These are phyloP conservation scores for Curvularia lunata DNA, from an alignment of 2,329 filamentous ascomycete species.

Conservation along the genomic window DNA sequence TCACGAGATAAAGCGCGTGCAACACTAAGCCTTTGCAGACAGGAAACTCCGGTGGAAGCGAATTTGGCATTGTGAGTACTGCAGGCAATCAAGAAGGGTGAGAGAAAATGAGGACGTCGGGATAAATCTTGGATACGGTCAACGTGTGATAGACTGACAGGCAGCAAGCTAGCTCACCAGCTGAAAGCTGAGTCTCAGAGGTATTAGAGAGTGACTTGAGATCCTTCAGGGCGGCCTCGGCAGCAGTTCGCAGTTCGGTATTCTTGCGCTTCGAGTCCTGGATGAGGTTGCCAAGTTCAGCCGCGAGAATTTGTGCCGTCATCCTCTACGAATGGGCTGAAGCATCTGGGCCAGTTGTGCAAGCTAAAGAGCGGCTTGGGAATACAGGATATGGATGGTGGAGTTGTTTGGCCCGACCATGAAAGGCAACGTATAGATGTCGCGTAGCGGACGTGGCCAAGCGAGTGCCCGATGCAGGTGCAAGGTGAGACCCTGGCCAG, in stretches of 20 bases:
- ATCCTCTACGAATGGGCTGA: constrained; percentile 60
- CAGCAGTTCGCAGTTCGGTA: constrained; percentile 85
- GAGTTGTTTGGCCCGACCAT: constrained; percentile 28
- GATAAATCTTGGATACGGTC: constrained; percentile 70
- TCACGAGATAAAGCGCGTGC: constrained; percentile 78
- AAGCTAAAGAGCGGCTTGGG: constrained; percentile 13
- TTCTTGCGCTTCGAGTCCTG: constrained; percentile 97
- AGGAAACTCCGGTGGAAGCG: constrained; percentile 83
- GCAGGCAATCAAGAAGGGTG: constrained; percentile 93
- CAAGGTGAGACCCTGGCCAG: constrained; percentile 20
- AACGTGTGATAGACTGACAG: background rate
- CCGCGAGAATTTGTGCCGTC: constrained; percentile 88
- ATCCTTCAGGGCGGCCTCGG: constrained; percentile 91
- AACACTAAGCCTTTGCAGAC: constrained; percentile 86
- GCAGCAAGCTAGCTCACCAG: constrained; percentile 58
- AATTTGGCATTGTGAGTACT: constrained; percentile 89
- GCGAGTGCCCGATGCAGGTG: constrained; percentile 18
- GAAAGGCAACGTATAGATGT: constrained; percentile 22
- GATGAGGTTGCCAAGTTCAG: constrained; percentile 87
- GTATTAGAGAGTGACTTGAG: constrained; percentile 76
- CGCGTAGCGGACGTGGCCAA: constrained; percentile 27
- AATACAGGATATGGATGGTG: constrained; percentile 4
- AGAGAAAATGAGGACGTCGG: constrained; percentile 81
- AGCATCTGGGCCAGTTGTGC: constrained; percentile 31
- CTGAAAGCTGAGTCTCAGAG: constrained; percentile 76